phyloP scores from a whole-genome alignment of 2,329 filamentous ascomycete species.

The Microcyclospora tardicrescens region DNA sequence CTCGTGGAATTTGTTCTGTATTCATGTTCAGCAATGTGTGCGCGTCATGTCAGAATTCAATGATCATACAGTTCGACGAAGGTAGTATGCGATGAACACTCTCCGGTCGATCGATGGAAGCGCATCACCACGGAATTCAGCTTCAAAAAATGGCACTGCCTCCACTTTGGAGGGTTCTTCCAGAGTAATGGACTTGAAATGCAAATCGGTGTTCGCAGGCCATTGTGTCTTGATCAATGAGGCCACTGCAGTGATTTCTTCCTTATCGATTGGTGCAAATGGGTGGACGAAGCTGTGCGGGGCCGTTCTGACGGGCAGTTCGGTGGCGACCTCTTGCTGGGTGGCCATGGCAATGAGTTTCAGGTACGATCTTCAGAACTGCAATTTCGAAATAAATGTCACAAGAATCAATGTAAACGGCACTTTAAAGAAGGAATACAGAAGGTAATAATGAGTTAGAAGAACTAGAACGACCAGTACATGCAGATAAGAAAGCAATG shows the following conservation, averaged over 20 bases:
- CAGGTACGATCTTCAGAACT: too few species aligned
- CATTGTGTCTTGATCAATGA: slow-evolving; percentile 40
- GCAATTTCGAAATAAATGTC: too few species aligned
- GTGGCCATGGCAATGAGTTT: slow-evolving; percentile 6
- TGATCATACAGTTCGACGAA: slow-evolving; percentile 44
- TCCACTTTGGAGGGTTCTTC: slow-evolving; percentile 24
- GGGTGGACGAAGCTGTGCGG: slow-evolving; percentile 34
- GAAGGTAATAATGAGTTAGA: too few species aligned
- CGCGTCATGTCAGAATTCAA: not conserved
- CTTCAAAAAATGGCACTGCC: slow-evolving; percentile 19
- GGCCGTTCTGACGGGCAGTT: slow-evolving; percentile 13
- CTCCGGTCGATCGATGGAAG: slow-evolving; percentile 35
- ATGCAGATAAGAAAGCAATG: too few species aligned
- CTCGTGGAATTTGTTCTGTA: slow-evolving; percentile 49
- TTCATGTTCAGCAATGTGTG: slow-evolving; percentile 1
- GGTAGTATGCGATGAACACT: slow-evolving; percentile 40
- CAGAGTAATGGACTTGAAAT: slow-evolving; percentile 52
- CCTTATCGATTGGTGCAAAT: slow-evolving; percentile 44
- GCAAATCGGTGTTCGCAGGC: slow-evolving; percentile 42
- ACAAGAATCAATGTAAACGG: too few species aligned
- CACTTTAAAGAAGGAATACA: too few species aligned
- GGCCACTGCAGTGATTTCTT: slow-evolving; percentile 43
- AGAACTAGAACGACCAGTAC: too few species aligned
- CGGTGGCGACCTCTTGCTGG: slow-evolving; percentile 6
- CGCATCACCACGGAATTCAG: slow-evolving; percentile 24